A percentile compares a stretch with the other conserved stretches of the same genome.
These are phyloP conservation scores for Phaffia rhodozyma DNA, from an alignment of 1,284 basidiomycete species.

Conservation along the genomic window DNA sequence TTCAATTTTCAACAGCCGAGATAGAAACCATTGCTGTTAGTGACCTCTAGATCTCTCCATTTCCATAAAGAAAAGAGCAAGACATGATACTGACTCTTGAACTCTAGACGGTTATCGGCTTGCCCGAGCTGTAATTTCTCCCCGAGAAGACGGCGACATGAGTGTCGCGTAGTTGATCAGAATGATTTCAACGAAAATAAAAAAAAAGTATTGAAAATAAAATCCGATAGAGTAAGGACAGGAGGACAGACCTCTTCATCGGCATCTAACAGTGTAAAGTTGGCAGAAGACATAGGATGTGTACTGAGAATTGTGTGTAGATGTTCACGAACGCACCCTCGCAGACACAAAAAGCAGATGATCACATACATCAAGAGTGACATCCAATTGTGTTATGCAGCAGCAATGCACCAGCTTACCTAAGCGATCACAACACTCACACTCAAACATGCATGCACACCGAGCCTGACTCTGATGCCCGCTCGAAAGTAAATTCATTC, in stretches of 20 bases:
- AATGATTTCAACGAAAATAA: not conserved
- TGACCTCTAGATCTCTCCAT: not conserved
- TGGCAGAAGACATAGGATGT: no score
- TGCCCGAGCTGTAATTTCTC: slow-evolving; percentile 20
- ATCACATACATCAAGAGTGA: no score
- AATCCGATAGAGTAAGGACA: not conserved
- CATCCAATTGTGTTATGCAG: no score
- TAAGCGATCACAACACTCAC: no score
- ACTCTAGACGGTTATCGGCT: slow-evolving; percentile 27
- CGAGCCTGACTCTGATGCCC: no score
- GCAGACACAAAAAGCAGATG: no score
- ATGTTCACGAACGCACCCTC: no score
- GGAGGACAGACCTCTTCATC: slow-evolving; percentile 6
- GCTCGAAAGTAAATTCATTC: no score
- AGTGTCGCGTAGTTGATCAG: not conserved
- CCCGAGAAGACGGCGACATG: slow-evolving; percentile 5
- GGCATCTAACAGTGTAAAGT: slow-evolving; percentile 2
- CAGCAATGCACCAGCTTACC: no score
- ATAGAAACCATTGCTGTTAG: not conserved
- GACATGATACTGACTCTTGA: slow-evolving; percentile 29
- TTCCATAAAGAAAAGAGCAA: not conserved
- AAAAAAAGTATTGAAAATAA: not conserved
- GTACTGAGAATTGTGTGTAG: no score
- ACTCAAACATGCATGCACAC: no score
- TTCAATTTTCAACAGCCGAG: not conserved